Evolutionary conservation across 441 rosid species (phyloP).

Genomic region (Iberis amara): DNA sequence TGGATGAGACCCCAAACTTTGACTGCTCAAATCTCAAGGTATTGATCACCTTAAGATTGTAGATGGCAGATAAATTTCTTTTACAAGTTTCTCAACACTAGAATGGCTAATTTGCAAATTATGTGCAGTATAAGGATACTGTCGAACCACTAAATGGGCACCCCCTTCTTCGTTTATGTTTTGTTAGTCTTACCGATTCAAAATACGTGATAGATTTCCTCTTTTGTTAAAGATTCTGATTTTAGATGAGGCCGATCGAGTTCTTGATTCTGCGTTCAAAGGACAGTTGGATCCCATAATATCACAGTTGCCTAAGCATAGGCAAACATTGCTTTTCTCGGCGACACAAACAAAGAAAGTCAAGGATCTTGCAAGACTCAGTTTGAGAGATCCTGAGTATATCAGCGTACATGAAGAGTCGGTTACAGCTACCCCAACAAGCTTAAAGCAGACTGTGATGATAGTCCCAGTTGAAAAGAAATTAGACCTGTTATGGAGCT

Average conservation of each 20-base stretch:
- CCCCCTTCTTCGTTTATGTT: not conserved
- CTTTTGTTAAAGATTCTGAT: conserved; percentile 56
- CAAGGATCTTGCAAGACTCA: conserved; percentile 93
- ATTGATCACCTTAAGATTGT: conserved; percentile 11
- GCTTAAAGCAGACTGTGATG: conserved; percentile 74
- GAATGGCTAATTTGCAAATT: not conserved
- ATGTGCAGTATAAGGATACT: not conserved
- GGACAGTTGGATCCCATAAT: conserved; percentile 75
- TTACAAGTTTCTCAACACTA: not conserved
- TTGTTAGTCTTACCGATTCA: too few species aligned
- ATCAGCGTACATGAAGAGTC: conserved; percentile 84
- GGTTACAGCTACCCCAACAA: conserved; percentile 69
- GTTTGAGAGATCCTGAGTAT: conserved; percentile 92
- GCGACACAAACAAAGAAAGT: conserved; percentile 94
- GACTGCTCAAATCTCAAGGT: conserved; percentile 93
- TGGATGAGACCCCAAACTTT: conserved; percentile 94
- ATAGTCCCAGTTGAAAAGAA: conserved; percentile 83
- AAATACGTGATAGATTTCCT: not conserved
- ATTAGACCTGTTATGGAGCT: conserved; percentile 90
- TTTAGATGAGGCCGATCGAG: conserved; percentile 96
- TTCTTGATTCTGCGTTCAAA: conserved; percentile 85
- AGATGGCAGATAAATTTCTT: not conserved
- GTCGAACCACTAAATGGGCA: conserved; percentile 5
- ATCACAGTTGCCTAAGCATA: conserved; percentile 71
- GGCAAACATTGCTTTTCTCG: conserved; percentile 91